Base-by-base conservation (phyloP, 805 yeast species). In the Candida ortonii region DNA sequence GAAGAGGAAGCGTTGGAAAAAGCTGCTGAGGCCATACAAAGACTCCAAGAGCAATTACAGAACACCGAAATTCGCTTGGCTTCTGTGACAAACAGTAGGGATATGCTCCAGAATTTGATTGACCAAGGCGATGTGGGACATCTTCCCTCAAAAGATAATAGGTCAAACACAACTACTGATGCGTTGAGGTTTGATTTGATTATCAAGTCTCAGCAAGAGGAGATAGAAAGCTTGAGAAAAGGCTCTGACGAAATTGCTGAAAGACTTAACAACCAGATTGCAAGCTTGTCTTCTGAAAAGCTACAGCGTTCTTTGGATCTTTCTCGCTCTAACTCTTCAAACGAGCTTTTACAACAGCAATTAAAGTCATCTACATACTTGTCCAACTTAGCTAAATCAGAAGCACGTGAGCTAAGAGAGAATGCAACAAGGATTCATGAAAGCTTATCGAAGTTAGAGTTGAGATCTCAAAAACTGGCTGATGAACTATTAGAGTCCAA, bases 1-100 rank as follows among this genome's bases (percentile, higher is more conserved):
- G 61, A 57, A 30, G 46, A 31, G 27, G 48, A 45, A 26, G 55
- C 61, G 3, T 28, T 57, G 30, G 48, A 41, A 17, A 54, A 53
- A 20, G 89, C 90, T 0, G 76, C 76, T 42, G 78, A 77, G 18
- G 87, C 88, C 1, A 80, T 84, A 16, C 44, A 73, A 17, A 72
- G 79, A 1, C 61, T 84, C 30, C 78, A 80, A 53, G 73, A 75
- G 11, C 78, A 80, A 44, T 61, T 84, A 23, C 65, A 68, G 14
- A 62, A 70, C 12, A 52, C 76, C 7, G 75, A 73, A 43, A 52
- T 68, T 2, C 76, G 74, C 51, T 55, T 79, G 26, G 72, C 67
- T 8, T 70, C 81, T 2, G 67, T 76, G 2, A 61, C 70, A 4
- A 71, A 77, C 41, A 94, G 85, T 55, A 72, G 88, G 36, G 94